Base-by-base conservation (phyloP, 2,329 filamentous ascomycete species). In the Sclerotinia trifoliorum region DNA sequence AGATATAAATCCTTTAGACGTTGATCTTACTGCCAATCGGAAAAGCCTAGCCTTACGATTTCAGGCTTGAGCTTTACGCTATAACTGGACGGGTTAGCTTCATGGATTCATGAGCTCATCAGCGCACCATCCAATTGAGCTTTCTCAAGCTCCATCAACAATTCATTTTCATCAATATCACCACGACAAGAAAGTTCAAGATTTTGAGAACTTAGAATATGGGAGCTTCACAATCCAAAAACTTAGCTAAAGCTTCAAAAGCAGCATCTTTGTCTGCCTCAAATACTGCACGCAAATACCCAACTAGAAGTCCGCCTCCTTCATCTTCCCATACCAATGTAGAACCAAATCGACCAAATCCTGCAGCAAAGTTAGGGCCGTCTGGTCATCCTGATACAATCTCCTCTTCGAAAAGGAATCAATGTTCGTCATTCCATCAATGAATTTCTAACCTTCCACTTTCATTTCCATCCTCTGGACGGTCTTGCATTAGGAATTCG, bases 241-340 rank as follows among this genome's bases (percentile, higher is more conserved):
- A 69, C 32, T 69, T 72, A 8, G 69, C 70, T 62, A 66, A 64
- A 17, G 71, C 71, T n/a, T 67, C 71, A 2, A 71, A 71, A 68
- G 51, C 70, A 11, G 69, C 73, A 21, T 70, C 70, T 60, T 32
- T 62, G 15, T 52, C 71, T 3, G 64, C 68, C 7, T 57, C 70
- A 10, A 73, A 68, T 44, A 66, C 70, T 56, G 69, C 73, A 7
- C 72, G 76, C 26, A 77, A 74, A 75, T 77, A 77, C 54, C 76
- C 76, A 35, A 75, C 75, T 15, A 70, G 74, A 26, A 46, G 68
- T 21, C 71, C 75, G n/a, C 69, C 70, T 21, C 48, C 67, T n/a
- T 35, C 70, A 29, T 60, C 67, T 15, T 52, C 63, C 7, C 61
- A 17, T 26, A 66, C 71, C 60, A 70, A 70, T 57, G n/a, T 63